These are phyloP conservation scores for Lavandula angustifolia DNA, from an alignment of 257 asterid species.

Conservation along the genomic window DNA sequence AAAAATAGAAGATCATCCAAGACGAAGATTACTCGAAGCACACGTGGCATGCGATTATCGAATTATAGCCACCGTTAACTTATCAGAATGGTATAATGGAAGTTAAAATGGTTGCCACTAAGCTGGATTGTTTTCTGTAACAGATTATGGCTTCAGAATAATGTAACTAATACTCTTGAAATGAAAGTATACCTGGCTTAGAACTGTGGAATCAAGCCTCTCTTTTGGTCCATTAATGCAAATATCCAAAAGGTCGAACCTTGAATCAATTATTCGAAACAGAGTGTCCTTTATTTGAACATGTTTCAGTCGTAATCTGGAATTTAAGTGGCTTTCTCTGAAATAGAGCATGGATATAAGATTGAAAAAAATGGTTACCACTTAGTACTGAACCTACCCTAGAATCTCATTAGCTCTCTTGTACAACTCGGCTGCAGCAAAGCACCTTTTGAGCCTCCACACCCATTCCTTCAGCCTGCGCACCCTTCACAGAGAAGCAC, in stretches of 20 bases:
- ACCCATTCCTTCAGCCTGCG: conserved; percentile 98
- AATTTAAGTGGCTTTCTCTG: too few species aligned
- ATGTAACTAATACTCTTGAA: neutral
- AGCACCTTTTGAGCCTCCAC: conserved; percentile 89
- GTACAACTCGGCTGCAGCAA: conserved; percentile 92
- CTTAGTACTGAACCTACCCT: conserved; percentile 52
- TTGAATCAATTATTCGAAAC: conserved; percentile 24
- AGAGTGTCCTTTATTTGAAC: neutral
- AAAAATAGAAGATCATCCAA: conserved; percentile 31
- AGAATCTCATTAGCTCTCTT: conserved; percentile 76
- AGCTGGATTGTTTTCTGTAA: neutral
- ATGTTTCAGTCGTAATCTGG: conserved; percentile 1
- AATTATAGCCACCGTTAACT: neutral
- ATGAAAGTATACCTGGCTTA: conserved; percentile 78
- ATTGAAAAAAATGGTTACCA: conserved; percentile 4
- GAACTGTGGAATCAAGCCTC: conserved; percentile 87
- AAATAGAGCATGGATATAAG: neutral
- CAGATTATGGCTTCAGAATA: conserved; percentile 11
- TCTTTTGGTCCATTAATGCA: conserved; percentile 96
- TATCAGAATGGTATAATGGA: too few species aligned
- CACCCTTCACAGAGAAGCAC: conserved; percentile 66
- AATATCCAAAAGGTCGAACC: conserved; percentile 85
- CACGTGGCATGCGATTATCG: neutral
- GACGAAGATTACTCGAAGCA: conserved; percentile 16
- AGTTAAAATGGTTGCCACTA: too few species aligned